phyloP scores from a whole-genome alignment of 208 protist species.

The Leishmania tarentolae region DNA sequence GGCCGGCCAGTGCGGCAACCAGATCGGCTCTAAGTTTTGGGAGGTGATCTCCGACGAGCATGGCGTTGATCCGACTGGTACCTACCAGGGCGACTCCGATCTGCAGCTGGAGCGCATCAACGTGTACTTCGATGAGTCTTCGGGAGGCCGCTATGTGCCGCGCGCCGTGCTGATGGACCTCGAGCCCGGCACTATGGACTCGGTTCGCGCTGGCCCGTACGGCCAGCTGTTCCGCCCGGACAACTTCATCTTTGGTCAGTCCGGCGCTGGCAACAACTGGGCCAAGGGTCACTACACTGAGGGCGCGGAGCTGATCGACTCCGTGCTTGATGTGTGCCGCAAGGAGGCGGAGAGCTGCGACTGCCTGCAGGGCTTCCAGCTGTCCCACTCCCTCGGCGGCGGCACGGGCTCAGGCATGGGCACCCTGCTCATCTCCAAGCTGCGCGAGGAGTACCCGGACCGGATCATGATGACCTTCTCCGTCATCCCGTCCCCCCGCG shows the following conservation, averaged over 20 bases:
- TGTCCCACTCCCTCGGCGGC: slow-evolving; percentile 98
- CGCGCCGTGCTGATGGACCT: slow-evolving; percentile 76
- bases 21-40: slow-evolving; percentile 88
- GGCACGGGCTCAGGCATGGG: slow-evolving; percentile 98
- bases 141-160: slow-evolving; percentile 80
- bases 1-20: slow-evolving; percentile 79
- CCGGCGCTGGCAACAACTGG: slow-evolving; percentile 99
- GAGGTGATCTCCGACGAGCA: slow-evolving; percentile 80
- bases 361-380: slow-evolving; percentile 99
- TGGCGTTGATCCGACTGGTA: slow-evolving; percentile 94
- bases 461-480: slow-evolving; percentile 99
- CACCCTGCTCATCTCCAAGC: slow-evolving; percentile 98
- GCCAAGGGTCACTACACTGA: slow-evolving; percentile 99
- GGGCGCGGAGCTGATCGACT: slow-evolving; percentile 97
- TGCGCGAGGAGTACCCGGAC: slow-evolving; percentile 97
- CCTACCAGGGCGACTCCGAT: slow-evolving; percentile 85
- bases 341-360: slow-evolving; percentile 98
- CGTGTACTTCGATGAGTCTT: slow-evolving; percentile 98
- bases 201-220: slow-evolving; percentile 93
- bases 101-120: slow-evolving; percentile 98
- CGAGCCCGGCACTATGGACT: slow-evolving; percentile 98
- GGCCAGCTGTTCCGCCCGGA: slow-evolving; percentile 94
- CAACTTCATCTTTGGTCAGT: slow-evolving; percentile 99
- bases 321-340: slow-evolving; percentile 97
- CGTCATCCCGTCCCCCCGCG: slow-evolving; percentile 97